Evolutionary conservation across 371 early-diverging fungal genomes (phyloP).

Genomic region (Mucor ambiguus): DNA sequence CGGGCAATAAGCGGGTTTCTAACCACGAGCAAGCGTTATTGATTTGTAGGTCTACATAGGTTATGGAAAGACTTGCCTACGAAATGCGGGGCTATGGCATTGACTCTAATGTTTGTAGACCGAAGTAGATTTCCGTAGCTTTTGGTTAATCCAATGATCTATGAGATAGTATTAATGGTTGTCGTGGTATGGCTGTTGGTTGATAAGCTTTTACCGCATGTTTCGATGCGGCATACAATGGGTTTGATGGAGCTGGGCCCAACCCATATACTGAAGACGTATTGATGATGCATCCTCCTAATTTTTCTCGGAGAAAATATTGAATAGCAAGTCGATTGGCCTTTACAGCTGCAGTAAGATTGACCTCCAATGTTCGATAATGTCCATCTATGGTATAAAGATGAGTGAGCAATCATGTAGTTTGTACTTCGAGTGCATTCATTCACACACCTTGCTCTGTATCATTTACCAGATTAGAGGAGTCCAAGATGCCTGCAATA

Average conservation of each 20-base stretch:
- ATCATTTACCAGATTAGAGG: constrained; percentile 37
- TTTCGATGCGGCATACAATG: constrained; percentile 83
- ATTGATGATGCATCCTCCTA: constrained; percentile 74
- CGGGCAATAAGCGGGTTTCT: constrained; percentile 40
- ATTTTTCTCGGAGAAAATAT: constrained; percentile 52
- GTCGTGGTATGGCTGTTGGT: neutral
- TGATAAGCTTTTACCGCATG: constrained; percentile 55
- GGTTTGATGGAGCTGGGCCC: constrained; percentile 64
- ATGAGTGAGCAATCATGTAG: neutral
- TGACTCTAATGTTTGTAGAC: constrained; percentile 63
- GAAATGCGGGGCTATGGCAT: constrained; percentile 81
- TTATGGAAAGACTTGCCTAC: constrained; percentile 32
- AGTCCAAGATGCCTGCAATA: constrained; percentile 67
- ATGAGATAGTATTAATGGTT: neutral
- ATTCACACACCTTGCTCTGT: constrained; percentile 27
- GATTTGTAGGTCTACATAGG: neutral
- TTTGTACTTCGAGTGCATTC: neutral
- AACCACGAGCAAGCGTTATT: neutral
- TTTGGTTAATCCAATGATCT: constrained; percentile 65
- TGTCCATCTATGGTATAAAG: constrained; percentile 22
- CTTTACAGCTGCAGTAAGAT: constrained; percentile 64
- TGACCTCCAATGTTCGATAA: constrained; percentile 64
- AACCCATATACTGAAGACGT: constrained; percentile 80
- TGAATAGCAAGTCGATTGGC: constrained; percentile 73
- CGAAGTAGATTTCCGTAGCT: constrained; percentile 53